Conservation (phyloP, 805 yeast species). For the Candida ovalis region DNA sequence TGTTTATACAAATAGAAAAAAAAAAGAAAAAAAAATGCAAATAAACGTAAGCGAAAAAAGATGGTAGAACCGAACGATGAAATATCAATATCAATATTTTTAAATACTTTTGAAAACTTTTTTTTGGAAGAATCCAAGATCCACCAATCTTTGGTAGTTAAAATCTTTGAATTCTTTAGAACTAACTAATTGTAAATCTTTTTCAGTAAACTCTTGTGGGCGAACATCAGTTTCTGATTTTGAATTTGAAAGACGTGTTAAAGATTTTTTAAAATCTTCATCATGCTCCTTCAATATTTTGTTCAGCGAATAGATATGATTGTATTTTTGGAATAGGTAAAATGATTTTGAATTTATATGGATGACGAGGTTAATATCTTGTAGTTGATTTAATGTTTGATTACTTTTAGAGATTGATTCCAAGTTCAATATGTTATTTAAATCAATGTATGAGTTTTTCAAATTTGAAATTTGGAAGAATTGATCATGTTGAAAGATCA, state of each 20-base stretch:
- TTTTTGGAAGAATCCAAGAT: constrained; percentile 20
- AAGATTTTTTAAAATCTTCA: constrained; percentile 4
- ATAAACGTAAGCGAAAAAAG: neutral
- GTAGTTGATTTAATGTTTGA: neutral
- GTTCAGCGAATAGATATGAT: neutral
- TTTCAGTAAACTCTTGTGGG: neutral
- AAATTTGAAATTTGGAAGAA: neutral
- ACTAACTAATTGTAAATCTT: constrained; percentile 9
- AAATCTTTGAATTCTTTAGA: constrained; percentile 20
- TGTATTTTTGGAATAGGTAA: neutral
- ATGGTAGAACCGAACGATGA: neutral
- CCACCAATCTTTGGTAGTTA: constrained; percentile 20
- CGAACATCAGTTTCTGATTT: neutral
- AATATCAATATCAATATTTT: neutral
- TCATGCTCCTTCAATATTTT: neutral
- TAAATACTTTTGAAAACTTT: constrained; percentile 14
- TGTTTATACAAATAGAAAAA: neutral
- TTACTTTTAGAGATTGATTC: neutral
- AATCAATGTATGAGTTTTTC: neutral
- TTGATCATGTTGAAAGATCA: neutral
- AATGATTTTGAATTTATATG: neutral
- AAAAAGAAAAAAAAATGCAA: neutral
- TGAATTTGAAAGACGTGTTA: neutral
- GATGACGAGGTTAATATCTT: neutral
- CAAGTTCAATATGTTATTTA: neutral